Conservation (phyloP, 495 filamentous ascomycete genomes). For the Xylaria acuta region DNA sequence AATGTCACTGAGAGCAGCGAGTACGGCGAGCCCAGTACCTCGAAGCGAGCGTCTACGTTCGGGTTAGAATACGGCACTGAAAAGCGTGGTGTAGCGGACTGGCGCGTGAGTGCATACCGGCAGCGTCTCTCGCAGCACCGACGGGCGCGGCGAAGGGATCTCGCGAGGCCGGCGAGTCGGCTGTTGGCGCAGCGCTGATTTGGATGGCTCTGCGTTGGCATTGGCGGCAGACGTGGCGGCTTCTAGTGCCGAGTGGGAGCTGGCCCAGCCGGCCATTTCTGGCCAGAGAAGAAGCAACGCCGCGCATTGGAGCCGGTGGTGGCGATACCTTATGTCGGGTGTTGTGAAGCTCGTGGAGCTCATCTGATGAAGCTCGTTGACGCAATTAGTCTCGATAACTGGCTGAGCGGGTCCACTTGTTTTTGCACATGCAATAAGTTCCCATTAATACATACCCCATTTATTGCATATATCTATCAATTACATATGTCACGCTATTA, state of each 20-base stretch:
- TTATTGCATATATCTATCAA: not conserved
- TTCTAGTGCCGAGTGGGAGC: conserved; percentile 22
- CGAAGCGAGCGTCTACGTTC: conserved; percentile 84
- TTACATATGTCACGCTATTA: not conserved
- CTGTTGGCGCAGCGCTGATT: conserved; percentile 59
- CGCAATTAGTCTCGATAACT: conserved; percentile 22
- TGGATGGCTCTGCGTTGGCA: conserved; percentile 61
- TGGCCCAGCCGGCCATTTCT: conserved; percentile 31
- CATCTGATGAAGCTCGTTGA: conserved; percentile 31
- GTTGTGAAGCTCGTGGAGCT: conserved; percentile 27
- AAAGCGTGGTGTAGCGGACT: not conserved
- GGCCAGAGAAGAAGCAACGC: conserved; percentile 35
- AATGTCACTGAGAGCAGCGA: conserved; percentile 92
- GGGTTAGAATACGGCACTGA: conserved; percentile 10
- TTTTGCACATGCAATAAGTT: not conserved
- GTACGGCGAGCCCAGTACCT: conserved; percentile 86
- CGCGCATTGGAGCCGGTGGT: conserved; percentile 31
- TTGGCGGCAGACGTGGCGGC: conserved; percentile 50
- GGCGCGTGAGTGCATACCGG: conserved; percentile 43
- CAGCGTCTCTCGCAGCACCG: conserved; percentile 41
- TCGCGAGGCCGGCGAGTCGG: conserved; percentile 50
- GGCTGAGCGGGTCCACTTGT: not conserved
- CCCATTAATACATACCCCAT: not conserved
- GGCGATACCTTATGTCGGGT: conserved; percentile 4
- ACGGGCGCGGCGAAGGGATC: conserved; percentile 54